Evolutionary conservation across 202 grass and related monocot genomes (phyloP).

Genomic region (Hordeum pubiflorum): DNA sequence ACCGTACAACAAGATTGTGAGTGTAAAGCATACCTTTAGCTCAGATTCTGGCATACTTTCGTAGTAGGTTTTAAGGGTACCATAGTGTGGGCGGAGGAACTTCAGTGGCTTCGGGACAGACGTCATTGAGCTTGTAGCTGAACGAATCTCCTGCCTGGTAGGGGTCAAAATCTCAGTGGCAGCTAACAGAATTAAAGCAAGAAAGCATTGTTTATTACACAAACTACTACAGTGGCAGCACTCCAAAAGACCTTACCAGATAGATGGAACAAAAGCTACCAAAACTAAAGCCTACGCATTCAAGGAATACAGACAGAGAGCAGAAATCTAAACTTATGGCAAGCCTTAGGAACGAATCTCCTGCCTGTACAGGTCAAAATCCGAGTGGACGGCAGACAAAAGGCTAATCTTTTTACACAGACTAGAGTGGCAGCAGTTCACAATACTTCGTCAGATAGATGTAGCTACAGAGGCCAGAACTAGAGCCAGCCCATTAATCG

Average conservation of each 20-base stretch:
- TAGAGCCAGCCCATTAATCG: background rate
- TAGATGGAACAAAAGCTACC: background rate
- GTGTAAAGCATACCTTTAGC: slow-evolving; percentile 47
- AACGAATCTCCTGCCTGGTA: slow-evolving; percentile 85
- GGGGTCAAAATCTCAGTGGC: background rate
- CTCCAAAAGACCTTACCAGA: background rate
- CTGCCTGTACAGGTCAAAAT: slow-evolving; percentile 33
- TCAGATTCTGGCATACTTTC: slow-evolving; percentile 80
- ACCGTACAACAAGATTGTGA: background rate
- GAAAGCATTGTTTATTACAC: background rate
- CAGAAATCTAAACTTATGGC: background rate
- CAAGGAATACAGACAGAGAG: background rate
- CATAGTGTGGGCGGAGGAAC: slow-evolving; percentile 92
- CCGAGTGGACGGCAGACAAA: background rate
- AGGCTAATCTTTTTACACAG: background rate
- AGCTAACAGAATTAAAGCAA: background rate
- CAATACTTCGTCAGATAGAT: background rate
- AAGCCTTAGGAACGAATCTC: slow-evolving; percentile 54
- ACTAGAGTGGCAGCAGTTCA: background rate
- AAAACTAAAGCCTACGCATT: background rate
- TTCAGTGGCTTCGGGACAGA: slow-evolving; percentile 97
- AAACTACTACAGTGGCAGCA: background rate
- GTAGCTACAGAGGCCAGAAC: background rate
- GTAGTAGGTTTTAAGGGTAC: slow-evolving; percentile 70
- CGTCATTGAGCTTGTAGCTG: slow-evolving; percentile 94